Evolutionary conservation across 2,329 filamentous ascomycete species (phyloP).

Genomic region (Chaetomium sp.): DNA sequence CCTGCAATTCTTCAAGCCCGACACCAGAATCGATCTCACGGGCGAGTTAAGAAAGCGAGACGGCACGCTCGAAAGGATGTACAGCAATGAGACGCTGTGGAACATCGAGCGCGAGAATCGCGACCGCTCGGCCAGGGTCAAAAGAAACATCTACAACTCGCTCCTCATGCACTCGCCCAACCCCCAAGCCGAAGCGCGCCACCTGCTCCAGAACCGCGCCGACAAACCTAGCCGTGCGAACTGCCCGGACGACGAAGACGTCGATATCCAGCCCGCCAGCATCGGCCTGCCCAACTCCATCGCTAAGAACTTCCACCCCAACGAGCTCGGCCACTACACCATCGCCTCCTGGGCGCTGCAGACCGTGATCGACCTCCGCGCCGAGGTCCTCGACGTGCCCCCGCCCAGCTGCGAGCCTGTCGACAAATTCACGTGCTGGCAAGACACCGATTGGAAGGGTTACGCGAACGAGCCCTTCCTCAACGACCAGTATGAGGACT

Average conservation of each 20-base stretch:
- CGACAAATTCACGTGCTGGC: background rate
- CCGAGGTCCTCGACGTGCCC: background rate
- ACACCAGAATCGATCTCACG: background rate
- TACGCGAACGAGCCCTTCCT: background rate
- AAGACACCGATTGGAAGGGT: background rate
- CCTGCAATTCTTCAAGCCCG: background rate
- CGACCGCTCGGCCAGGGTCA: background rate
- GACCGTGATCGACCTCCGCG: background rate
- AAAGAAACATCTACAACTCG: constrained; percentile 3
- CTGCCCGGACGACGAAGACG: background rate
- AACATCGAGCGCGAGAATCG: background rate
- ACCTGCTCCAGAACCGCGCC: background rate
- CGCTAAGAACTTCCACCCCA: constrained; percentile 1
- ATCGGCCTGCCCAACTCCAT: background rate
- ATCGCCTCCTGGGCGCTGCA: background rate
- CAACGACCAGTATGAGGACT: background rate
- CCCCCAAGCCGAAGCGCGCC: background rate
- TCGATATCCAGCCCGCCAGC: background rate
- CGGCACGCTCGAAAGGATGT: background rate
- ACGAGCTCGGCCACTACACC: background rate
- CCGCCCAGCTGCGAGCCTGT: background rate
- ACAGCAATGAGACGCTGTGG: constrained; percentile 2
- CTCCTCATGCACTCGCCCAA: constrained; percentile 1
- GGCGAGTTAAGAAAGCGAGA: background rate
- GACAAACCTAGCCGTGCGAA: background rate